Conservation (phyloP, 768 basidiomycete species). For the Leucocoprinus birnbaumii region DNA sequence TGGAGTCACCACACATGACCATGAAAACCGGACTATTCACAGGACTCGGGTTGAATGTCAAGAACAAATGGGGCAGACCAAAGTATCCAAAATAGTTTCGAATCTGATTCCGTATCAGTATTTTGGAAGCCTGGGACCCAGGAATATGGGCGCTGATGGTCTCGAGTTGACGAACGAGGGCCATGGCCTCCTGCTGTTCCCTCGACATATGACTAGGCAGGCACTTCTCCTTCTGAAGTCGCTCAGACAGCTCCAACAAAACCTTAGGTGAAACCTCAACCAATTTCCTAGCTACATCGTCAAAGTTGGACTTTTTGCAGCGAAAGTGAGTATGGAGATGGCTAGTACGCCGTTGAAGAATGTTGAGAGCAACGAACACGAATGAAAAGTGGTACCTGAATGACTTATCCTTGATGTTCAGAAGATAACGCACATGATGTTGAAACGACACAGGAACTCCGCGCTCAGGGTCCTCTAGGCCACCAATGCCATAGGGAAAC, state of each 20-base stretch:
- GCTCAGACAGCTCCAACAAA: slow-evolving; percentile 20
- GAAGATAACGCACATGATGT: slow-evolving; percentile 29
- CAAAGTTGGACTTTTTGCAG: slow-evolving; percentile 23
- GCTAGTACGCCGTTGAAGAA: slow-evolving; percentile 30
- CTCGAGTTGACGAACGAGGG: slow-evolving; percentile 19
- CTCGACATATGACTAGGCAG: slow-evolving; percentile 11
- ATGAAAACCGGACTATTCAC: slow-evolving; percentile 38
- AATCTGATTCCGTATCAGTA: slow-evolving; percentile 35
- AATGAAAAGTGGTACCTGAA: slow-evolving; percentile 40
- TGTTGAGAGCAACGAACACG: slow-evolving; percentile 38
- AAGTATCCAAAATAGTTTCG: slow-evolving; percentile 25
- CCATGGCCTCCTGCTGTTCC: slow-evolving; percentile 26
- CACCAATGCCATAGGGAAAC: slow-evolving; percentile 41
- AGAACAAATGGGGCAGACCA: slow-evolving; percentile 21
- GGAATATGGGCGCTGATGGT: slow-evolving; percentile 17
- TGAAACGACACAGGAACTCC: slow-evolving; percentile 22
- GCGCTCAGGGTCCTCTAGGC: slow-evolving; percentile 31
- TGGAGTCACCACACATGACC: slow-evolving; percentile 20
- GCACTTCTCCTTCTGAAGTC: slow-evolving; percentile 17
- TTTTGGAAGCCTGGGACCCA: slow-evolving; percentile 26
- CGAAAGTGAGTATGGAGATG: slow-evolving; percentile 30
- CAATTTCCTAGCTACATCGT: slow-evolving; percentile 21
- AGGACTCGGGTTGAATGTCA: slow-evolving; percentile 45
- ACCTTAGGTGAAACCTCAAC: slow-evolving; percentile 19
- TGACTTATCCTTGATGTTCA: slow-evolving; percentile 23